A percentile compares a stretch with the other conserved stretches of the same genome.
Conservation (phyloP, 192 early-diverging fungal species). For the Linnemannia zychae region DNA sequence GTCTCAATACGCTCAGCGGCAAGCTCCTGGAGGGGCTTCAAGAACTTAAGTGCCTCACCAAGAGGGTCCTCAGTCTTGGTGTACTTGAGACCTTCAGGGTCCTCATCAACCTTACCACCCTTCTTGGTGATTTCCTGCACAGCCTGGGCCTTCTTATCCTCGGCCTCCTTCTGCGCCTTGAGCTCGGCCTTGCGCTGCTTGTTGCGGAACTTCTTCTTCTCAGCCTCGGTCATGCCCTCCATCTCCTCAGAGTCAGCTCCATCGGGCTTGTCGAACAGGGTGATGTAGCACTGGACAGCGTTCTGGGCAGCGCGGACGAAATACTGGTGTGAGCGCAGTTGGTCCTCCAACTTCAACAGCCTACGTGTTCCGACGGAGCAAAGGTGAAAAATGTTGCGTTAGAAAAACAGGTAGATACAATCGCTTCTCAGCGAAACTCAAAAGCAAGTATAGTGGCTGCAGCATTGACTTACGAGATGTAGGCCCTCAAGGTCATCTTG, state of each 20-base stretch:
- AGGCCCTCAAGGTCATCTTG: slow-evolving; percentile 89
- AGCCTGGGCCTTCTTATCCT: slow-evolving; percentile 61
- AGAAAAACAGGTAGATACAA: too few species aligned
- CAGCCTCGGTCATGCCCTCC: slow-evolving; percentile 72
- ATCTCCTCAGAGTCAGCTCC: slow-evolving; percentile 56
- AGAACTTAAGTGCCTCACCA: slow-evolving; percentile 81
- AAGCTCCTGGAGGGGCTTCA: slow-evolving; percentile 76
- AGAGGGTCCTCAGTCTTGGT: slow-evolving; percentile 76
- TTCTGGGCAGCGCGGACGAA: slow-evolving; percentile 82
- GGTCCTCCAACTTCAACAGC: slow-evolving; percentile 84
- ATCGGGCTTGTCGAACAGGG: slow-evolving; percentile 46
- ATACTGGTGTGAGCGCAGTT: slow-evolving; percentile 75
- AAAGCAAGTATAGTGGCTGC: not conserved
- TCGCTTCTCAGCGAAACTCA: too few species aligned
- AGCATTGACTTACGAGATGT: slow-evolving; percentile 71
- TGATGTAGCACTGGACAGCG: slow-evolving; percentile 71
- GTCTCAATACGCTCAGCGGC: slow-evolving; percentile 69
- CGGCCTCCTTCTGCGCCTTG: slow-evolving; percentile 67
- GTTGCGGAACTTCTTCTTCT: slow-evolving; percentile 82
- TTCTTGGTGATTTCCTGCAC: slow-evolving; percentile 64
- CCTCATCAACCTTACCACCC: slow-evolving; percentile 70
- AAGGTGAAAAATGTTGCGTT: not conserved
- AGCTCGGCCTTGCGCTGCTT: slow-evolving; percentile 84
- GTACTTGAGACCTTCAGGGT: slow-evolving; percentile 80
- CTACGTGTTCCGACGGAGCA: slow-evolving; percentile 26